Evolutionary conservation across 441 rosid species (phyloP).

Genomic region (Pelargonium australe): DNA sequence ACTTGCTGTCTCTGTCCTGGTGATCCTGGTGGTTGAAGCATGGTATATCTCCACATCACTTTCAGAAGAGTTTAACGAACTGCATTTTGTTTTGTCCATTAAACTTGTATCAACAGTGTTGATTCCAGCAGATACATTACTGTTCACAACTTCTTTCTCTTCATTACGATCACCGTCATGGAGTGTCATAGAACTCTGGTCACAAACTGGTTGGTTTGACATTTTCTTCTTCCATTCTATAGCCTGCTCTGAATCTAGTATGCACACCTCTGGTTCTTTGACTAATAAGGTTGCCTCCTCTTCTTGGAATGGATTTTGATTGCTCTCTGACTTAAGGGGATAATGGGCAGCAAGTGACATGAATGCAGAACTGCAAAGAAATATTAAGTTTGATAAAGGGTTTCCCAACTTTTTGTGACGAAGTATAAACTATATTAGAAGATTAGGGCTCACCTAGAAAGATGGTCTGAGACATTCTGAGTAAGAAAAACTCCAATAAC

Average conservation of each 20-base stretch:
- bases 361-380: constrained; percentile 81
- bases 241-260: constrained; percentile 29
- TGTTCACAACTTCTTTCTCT: constrained; percentile 47
- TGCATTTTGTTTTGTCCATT: constrained; percentile 26
- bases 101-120: constrained; percentile 34
- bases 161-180: constrained; percentile 35
- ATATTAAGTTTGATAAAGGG: constrained; percentile 18
- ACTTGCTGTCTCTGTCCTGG: constrained; percentile 21
- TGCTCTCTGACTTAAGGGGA: constrained; percentile 49
- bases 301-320: constrained; percentile 18
- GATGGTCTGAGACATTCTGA: constrained; percentile 96
- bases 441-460: constrained; percentile 67
- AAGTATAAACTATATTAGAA: constrained; percentile 11
- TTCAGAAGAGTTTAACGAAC: constrained; percentile 22
- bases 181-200: constrained; percentile 37
- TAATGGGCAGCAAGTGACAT: constrained; percentile 79
- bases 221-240: constrained; percentile 40
- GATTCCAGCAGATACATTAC: constrained; percentile 39
- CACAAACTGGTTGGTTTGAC: constrained; percentile 24
- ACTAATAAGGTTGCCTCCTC: constrained; percentile 29
- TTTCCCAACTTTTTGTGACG: constrained; percentile 2
- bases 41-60: constrained; percentile 24
- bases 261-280: constrained; percentile 62
- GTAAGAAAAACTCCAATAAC: constrained; percentile 96
- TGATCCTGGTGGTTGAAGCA: constrained; percentile 31